Evolutionary conservation across 2,329 filamentous ascomycete species (phyloP), one percentile per base, ranked within the genome.

Genomic region (Ambrosiella cleistominuta): DNA sequence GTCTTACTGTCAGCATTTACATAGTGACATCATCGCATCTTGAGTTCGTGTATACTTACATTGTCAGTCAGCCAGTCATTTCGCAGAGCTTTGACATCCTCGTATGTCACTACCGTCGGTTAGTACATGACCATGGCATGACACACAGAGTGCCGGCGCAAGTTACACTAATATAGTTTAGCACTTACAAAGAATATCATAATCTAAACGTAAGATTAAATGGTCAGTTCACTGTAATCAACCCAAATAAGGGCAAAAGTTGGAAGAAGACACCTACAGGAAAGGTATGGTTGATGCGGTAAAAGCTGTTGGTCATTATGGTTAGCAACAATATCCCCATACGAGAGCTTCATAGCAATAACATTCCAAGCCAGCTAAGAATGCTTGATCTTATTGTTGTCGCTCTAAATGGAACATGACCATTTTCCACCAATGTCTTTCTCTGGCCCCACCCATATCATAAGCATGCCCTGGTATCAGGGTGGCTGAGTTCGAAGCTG

Each of bases 61-160:
- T 95, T 96, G 69, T 98, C 93, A 49, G 91, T 96, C 56, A 98
- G 76, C 93, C 93, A 98, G 75, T 96, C 93, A 70, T 86, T 77
- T 71, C 86, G 88, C 60, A 98, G 79, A 13, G 85, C 84, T 68
- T 90, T 86, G 64, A 97, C 80, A 70, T 98, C 93, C 68, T 93
- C 88, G 68, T 62, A 63, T 11, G 62, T 63, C 39, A 63, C 61
- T 62, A 17, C 50, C 27, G 47, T 39, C 36, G n/a, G 42, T 56
- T 37, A 61, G 54, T 39, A 51, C 19, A 35, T n/a, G 15, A 45
- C 17, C 27, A 37, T 38, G 11, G 9, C 3, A 49, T 45, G 27
- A 35, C 12, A 19, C 19, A 2, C 19, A n/a, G 11, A 15, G 27
- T 1, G 27, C 19, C 7, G n/a, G 39, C 6, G 39, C 11, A n/a